These are phyloP conservation scores for Epicoccum nigrum DNA, from an alignment of 2,329 filamentous ascomycete species.

Conservation along the genomic window DNA sequence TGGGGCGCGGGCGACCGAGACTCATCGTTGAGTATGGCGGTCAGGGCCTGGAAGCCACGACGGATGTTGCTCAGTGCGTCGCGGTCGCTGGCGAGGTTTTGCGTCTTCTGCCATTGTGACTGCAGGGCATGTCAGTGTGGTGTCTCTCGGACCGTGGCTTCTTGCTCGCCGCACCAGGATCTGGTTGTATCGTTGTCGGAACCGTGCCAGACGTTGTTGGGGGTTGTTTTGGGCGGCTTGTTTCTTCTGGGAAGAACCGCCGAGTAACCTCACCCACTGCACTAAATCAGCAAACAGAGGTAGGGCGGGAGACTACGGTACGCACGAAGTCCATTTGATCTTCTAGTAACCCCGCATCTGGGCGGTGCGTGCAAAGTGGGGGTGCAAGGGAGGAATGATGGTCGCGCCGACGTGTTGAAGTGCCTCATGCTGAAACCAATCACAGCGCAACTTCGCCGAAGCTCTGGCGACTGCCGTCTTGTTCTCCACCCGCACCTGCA, in stretches of 20 bases:
- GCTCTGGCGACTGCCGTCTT: neutral
- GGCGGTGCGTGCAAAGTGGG: constrained; percentile 29
- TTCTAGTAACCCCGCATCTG: constrained; percentile 33
- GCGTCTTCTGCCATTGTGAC: constrained; percentile 66
- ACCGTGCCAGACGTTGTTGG: constrained; percentile 65
- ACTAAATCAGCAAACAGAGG: constrained; percentile 22
- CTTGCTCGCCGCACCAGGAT: constrained; percentile 53
- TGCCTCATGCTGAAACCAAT: constrained; percentile 17
- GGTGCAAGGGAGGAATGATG: constrained; percentile 21
- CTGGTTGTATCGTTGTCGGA: constrained; percentile 66
- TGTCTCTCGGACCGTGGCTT: neutral
- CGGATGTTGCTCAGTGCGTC: constrained; percentile 58
- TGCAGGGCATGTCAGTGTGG: constrained; percentile 36
- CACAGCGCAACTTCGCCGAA: constrained; percentile 14
- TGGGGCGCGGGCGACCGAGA: constrained; percentile 86
- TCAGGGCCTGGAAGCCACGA: constrained; percentile 61
- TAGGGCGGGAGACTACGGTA: neutral
- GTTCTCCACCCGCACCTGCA: neutral
- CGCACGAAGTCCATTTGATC: constrained; percentile 36
- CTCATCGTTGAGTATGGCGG: constrained; percentile 81
- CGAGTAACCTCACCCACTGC: constrained; percentile 67
- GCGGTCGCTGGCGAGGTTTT: constrained; percentile 58
- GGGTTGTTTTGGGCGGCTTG: constrained; percentile 59
- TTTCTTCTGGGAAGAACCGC: constrained; percentile 60
- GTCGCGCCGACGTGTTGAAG: constrained; percentile 9